Conservation (phyloP, 164 flowering plant species). For the Chloranthus sessilifolius region DNA sequence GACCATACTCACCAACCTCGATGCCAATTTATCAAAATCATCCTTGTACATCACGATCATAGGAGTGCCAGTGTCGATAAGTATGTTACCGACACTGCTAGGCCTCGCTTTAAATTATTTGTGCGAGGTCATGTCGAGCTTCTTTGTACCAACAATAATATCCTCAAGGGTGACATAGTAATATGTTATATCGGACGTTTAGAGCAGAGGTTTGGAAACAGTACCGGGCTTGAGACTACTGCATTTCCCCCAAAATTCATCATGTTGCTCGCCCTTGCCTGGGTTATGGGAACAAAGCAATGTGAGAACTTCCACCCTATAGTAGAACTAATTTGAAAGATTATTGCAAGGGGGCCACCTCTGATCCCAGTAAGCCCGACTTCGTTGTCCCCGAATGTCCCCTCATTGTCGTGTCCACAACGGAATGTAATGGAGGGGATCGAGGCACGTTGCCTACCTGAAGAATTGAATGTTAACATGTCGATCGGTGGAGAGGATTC, state of each 20-base stretch:
- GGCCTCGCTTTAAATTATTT: too few relatives aligned
- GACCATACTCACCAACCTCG: conserved; percentile 5
- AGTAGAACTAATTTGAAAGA: conserved; percentile 61
- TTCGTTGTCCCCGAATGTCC: conserved; percentile 49
- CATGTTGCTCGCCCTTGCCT: conserved; percentile 8
- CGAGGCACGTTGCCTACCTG: too few relatives aligned
- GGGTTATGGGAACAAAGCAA: conserved; percentile 58
- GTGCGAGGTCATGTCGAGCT: not conserved
- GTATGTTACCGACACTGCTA: too few relatives aligned
- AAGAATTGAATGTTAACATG: conserved; percentile 50
- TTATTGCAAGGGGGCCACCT: conserved; percentile 70
- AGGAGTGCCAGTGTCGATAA: conserved; percentile 66
- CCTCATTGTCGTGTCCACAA: conserved; percentile 66
- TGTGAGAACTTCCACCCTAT: conserved; percentile 66
- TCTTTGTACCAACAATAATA: conserved; percentile 34
- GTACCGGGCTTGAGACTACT: conserved; percentile 20
- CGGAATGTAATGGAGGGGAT: conserved; percentile 55
- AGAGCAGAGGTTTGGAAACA: conserved; percentile 35
- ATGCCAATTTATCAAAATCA: conserved; percentile 14
- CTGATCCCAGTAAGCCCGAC: conserved; percentile 80
- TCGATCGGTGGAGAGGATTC: conserved; percentile 52
- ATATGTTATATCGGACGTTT: conserved; percentile 16
- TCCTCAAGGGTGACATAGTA: conserved; percentile 40
- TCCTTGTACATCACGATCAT: conserved; percentile 21
- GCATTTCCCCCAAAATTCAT: conserved; percentile 36